Conservation (phyloP, 2,329 filamentous ascomycete species). For the Aspergillus hiratsukae region DNA sequence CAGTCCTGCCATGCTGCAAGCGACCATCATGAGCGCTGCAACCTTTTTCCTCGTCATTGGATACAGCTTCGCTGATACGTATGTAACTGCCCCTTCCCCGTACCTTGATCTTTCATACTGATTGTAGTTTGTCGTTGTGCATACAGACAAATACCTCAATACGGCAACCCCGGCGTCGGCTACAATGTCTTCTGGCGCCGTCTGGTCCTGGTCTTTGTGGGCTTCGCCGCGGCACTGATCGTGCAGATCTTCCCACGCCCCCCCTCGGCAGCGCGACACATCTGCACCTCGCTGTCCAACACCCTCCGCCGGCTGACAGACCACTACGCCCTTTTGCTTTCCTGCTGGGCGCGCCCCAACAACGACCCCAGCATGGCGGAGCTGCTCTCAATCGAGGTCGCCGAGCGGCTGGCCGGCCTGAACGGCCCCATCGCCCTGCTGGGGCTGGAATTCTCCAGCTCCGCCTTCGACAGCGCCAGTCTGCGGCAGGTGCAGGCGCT, state of each 20-base stretch:
- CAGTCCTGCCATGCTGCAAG: slow-evolving; percentile 26
- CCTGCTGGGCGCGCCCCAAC: slow-evolving; percentile 37
- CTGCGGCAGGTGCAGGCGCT: slow-evolving; percentile 30
- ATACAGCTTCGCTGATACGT: slow-evolving; percentile 45
- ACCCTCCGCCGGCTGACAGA: slow-evolving; percentile 42
- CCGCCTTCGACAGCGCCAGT: slow-evolving; percentile 33
- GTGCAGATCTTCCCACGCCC: slow-evolving; percentile 47
- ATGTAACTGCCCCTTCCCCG: too few species aligned
- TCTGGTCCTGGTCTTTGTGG: slow-evolving; percentile 41
- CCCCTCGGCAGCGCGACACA: slow-evolving; percentile 44
- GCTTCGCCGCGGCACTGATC: slow-evolving; percentile 41
- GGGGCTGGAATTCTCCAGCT: slow-evolving; percentile 37
- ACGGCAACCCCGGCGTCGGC: slow-evolving; percentile 46
- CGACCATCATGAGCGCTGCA: slow-evolving; percentile 37
- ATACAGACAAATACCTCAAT: slow-evolving; percentile 39
- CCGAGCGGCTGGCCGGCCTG: slow-evolving; percentile 30
- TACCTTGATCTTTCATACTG: too few species aligned
- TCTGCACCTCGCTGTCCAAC: slow-evolving; percentile 45
- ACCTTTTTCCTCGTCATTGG: slow-evolving; percentile 45
- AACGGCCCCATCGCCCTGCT: slow-evolving; percentile 32
- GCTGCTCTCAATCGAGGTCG: slow-evolving; percentile 28
- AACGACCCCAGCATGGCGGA: slow-evolving; percentile 24
- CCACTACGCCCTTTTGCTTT: slow-evolving; percentile 48
- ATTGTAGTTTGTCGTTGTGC: too few species aligned
- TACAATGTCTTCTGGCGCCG: slow-evolving; percentile 50